phyloP scores from a whole-genome alignment of 768 basidiomycete species.

The Tulasnella sp. region DNA sequence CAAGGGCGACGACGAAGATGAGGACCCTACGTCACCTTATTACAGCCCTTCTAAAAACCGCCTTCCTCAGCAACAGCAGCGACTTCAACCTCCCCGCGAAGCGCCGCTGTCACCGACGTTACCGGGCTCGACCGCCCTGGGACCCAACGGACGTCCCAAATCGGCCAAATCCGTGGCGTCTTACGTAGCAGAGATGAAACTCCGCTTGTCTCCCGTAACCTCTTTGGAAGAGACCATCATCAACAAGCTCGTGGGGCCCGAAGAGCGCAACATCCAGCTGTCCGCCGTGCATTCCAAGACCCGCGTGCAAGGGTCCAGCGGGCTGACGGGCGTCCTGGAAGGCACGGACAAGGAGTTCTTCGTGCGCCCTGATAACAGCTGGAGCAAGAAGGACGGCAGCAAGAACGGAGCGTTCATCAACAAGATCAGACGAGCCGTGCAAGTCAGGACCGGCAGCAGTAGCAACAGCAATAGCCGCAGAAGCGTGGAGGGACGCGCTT shows the following conservation, averaged over 20 bases:
- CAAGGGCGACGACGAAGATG: slow-evolving; percentile 36
- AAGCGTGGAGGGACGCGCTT: slow-evolving; percentile 67
- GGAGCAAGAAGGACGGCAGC: slow-evolving; percentile 45
- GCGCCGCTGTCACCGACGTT: slow-evolving; percentile 50
- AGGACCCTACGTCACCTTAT: slow-evolving; percentile 34
- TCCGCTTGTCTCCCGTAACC: slow-evolving; percentile 60
- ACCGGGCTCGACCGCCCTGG: slow-evolving; percentile 50
- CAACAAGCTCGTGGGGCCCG: slow-evolving; percentile 61
- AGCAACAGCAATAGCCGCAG: slow-evolving; percentile 68
- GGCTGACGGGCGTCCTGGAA: slow-evolving; percentile 25
- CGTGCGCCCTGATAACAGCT: slow-evolving; percentile 47
- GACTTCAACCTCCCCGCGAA: neutral
- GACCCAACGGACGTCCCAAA: slow-evolving; percentile 44
- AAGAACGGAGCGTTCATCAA: slow-evolving; percentile 32
- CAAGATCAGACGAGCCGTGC: slow-evolving; percentile 12
- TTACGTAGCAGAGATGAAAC: slow-evolving; percentile 40
- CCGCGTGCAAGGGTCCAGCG: slow-evolving; percentile 9
- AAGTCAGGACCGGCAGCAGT: slow-evolving; percentile 14
- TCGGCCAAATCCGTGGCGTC: slow-evolving; percentile 48
- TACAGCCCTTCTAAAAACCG: slow-evolving; percentile 9
- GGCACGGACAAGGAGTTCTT: slow-evolving; percentile 33
- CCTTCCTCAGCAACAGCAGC: slow-evolving; percentile 1
- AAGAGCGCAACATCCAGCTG: slow-evolving; percentile 57
- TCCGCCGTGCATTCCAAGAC: slow-evolving; percentile 33
- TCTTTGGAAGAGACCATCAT: slow-evolving; percentile 69